phyloP scores from a whole-genome alignment of 2,329 filamentous ascomycete species.

The Fusarium algeriense region DNA sequence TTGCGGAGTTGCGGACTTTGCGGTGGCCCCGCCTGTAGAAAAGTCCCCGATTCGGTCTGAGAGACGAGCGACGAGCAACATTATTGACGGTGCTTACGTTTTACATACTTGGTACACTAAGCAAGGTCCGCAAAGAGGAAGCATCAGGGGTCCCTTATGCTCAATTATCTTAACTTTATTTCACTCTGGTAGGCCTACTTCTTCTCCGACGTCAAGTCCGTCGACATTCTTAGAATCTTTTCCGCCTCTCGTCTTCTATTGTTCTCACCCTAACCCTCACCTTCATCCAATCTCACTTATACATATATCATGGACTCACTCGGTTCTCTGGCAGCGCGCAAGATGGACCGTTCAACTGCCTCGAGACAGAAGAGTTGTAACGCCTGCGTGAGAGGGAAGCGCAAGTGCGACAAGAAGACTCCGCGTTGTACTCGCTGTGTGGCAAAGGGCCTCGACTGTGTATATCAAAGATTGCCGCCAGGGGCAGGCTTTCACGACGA shows the following conservation, averaged over 20 bases:
- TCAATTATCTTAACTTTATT: neutral
- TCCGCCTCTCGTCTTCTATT: conserved; percentile 17
- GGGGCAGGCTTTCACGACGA: conserved; percentile 41
- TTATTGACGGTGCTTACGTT: conserved; percentile 9
- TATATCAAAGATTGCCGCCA: conserved; percentile 55
- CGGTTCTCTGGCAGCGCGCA: conserved; percentile 45
- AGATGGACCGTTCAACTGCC: conserved; percentile 50
- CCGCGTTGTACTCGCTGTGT: conserved; percentile 59
- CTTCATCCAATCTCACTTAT: conserved; percentile 1
- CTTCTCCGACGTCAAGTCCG: conserved; percentile 35
- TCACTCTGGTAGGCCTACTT: neutral
- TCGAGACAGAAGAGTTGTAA: conserved; percentile 66
- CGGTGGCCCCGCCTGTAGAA: conserved; percentile 4
- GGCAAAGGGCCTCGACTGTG: conserved; percentile 57
- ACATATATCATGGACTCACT: conserved; percentile 44
- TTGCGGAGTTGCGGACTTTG: conserved; percentile 51
- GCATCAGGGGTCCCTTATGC: neutral
- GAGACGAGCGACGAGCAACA: conserved; percentile 22
- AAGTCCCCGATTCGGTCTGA: conserved; percentile 33
- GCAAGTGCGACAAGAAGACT: conserved; percentile 60
- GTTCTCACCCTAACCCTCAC: neutral
- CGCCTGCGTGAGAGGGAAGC: conserved; percentile 61
- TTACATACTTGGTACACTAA: conserved; percentile 9
- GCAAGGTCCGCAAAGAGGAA: conserved; percentile 18
- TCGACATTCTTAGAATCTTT: conserved; percentile 6